These are phyloP conservation scores for Ephemerocybe angulata DNA, from an alignment of 768 basidiomycete species.

Conservation along the genomic window DNA sequence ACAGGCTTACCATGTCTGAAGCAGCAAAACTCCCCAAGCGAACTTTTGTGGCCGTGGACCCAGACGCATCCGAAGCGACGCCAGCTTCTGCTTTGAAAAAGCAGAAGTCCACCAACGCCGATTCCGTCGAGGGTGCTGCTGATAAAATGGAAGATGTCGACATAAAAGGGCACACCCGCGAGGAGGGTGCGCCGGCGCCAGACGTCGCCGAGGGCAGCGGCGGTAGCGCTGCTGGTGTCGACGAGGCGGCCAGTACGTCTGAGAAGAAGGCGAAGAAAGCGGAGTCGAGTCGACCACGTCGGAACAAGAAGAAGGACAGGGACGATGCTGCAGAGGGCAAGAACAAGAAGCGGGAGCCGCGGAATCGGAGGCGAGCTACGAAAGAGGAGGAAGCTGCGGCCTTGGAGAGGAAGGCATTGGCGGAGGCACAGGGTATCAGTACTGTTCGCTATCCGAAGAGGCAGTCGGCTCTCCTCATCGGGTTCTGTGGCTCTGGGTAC, in stretches of 20 bases:
- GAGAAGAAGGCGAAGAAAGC: slow-evolving; percentile 1
- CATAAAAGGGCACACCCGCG: too few relatives aligned
- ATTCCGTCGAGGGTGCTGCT: not conserved
- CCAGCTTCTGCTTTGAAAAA: not conserved
- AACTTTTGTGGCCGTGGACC: not conserved
- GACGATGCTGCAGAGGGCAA: slow-evolving; percentile 23
- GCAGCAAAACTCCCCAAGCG: not conserved
- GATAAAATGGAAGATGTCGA: too few relatives aligned
- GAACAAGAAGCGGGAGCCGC: slow-evolving; percentile 40
- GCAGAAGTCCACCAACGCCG: not conserved
- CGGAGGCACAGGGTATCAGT: slow-evolving; percentile 32
- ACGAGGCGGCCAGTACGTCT: not conserved
- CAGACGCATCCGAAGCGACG: not conserved
- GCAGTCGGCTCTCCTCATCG: slow-evolving; percentile 79
- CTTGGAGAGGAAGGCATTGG: slow-evolving; percentile 17
- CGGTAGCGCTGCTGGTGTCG: not conserved
- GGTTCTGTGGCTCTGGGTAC: slow-evolving; percentile 90
- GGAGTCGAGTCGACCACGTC: slow-evolving; percentile 5
- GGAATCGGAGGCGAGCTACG: slow-evolving; percentile 43
- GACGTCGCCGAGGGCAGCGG: not conserved
- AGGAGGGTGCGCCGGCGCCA: too few relatives aligned
- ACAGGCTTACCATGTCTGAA: not conserved
- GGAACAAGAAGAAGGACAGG: slow-evolving; percentile 26
- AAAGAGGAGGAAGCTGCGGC: slow-evolving; percentile 27
- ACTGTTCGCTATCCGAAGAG: slow-evolving; percentile 72